These are phyloP conservation scores for Suillus cothurnatus DNA, from an alignment of 768 basidiomycete genomes.

Conservation along the genomic window DNA sequence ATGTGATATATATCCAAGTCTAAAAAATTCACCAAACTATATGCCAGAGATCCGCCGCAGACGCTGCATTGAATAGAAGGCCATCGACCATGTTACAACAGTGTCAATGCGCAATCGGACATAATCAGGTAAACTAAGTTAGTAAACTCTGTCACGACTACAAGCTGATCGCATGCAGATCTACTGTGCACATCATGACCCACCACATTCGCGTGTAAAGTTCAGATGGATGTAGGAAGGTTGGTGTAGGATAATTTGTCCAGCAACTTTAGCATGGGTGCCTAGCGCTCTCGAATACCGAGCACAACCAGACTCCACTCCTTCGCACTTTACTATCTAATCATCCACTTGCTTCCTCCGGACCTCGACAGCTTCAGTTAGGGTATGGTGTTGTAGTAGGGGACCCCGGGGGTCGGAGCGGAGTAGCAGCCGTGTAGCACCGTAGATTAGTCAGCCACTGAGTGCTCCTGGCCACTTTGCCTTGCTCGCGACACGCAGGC, in stretches of 20 bases:
- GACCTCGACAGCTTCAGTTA: conserved; percentile 72
- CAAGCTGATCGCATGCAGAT: not conserved
- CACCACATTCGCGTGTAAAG: not conserved
- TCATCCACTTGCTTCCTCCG: conserved; percentile 77
- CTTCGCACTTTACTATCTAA: conserved; percentile 65
- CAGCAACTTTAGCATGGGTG: conserved; percentile 66
- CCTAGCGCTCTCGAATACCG: conserved; percentile 73
- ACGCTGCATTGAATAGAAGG: not conserved
- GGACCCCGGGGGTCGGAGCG: too few relatives aligned
- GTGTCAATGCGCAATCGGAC: not conserved
- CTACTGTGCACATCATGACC: not conserved
- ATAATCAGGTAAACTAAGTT: not conserved
- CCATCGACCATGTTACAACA: not conserved
- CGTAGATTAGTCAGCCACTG: too few relatives aligned
- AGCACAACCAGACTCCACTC: conserved; percentile 63
- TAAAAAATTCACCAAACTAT: not conserved
- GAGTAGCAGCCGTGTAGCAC: too few relatives aligned
- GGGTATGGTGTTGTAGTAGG: too few relatives aligned
- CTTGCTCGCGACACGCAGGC: too few relatives aligned
- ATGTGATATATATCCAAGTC: not conserved
- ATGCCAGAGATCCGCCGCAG: not conserved
- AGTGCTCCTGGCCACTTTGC: too few relatives aligned
- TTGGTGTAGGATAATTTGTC: conserved; percentile 25
- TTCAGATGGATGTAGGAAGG: not conserved
- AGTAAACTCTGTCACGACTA: not conserved